Percentiles rank a stretch among this genome's conserved stretches.
These are phyloP conservation scores for Aspergillus sp. DNA, from an alignment of 2,329 filamentous ascomycete genomes.

Conservation along the genomic window DNA sequence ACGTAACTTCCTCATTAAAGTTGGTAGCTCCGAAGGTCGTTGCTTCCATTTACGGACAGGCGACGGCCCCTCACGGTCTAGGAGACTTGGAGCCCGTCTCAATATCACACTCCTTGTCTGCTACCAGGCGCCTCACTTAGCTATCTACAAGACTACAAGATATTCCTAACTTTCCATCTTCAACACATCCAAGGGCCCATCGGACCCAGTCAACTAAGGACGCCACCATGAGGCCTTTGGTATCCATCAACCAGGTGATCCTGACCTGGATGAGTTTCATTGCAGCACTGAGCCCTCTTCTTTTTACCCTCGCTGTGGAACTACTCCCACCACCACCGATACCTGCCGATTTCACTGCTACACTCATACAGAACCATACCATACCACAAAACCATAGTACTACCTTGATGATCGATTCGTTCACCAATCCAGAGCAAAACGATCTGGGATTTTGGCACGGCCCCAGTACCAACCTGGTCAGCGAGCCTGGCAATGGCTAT, in stretches of 20 bases:
- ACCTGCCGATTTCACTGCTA: neutral
- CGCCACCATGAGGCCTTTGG: neutral
- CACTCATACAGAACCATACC: neutral
- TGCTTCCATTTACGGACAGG: neutral
- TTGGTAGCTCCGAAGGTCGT: neutral
- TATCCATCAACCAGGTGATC: neutral
- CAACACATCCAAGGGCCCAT: neutral
- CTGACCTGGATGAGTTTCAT: neutral
- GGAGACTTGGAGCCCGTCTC: neutral
- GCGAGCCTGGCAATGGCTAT: slow-evolving; percentile 52
- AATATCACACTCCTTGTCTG: neutral
- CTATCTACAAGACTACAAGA: neutral
- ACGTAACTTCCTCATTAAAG: neutral
- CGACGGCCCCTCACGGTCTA: neutral
- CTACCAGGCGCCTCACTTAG: neutral
- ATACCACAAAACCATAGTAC: neutral
- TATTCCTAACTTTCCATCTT: slow-evolving; percentile 4
- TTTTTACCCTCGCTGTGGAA: neutral
- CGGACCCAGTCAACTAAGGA: neutral
- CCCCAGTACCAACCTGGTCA: slow-evolving; percentile 58
- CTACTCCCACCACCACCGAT: slow-evolving; percentile 5
- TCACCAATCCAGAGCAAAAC: slow-evolving; percentile 54
- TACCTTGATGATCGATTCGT: slow-evolving; percentile 59
- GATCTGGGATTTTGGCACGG: slow-evolving; percentile 66
- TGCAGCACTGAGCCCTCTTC: neutral